Percentiles rank a stretch among this genome's conserved stretches.
phyloP scores from a whole-genome alignment of 108 stramenopile species.

The Pseudonitzschia delicatissima region DNA sequence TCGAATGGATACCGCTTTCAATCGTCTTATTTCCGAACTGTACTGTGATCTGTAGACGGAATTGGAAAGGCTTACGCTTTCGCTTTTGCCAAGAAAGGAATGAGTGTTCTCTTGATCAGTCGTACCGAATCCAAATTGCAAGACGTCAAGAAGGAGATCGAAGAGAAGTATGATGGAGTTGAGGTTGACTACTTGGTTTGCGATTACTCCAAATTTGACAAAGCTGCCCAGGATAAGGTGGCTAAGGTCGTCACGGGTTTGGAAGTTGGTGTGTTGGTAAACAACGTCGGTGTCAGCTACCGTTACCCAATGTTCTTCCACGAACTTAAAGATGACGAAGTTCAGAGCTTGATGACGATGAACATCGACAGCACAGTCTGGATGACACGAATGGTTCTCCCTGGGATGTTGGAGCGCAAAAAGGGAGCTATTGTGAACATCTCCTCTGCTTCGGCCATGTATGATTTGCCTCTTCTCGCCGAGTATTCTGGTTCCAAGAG shows the following conservation, averaged over 20 bases:
- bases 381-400: conserved; percentile 95
- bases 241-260: conserved; percentile 58
- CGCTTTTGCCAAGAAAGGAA: conserved; percentile 92
- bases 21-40: background rate
- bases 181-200: conserved; percentile 89
- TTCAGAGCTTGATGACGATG: conserved; percentile 76
- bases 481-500: conserved; percentile 96
- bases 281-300: conserved; percentile 99
- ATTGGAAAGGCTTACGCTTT: conserved; percentile 97
- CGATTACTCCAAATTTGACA: conserved; percentile 93
- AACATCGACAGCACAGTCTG: conserved; percentile 94
- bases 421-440: conserved; percentile 95
- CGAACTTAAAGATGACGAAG: conserved; percentile 86
- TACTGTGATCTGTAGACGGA: conserved; percentile 59
- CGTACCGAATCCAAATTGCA: conserved; percentile 95
- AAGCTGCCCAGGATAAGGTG: conserved; percentile 67
- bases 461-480: conserved; percentile 92
- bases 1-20: background rate
- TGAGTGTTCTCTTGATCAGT: conserved; percentile 93
- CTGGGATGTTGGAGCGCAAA: conserved; percentile 88
- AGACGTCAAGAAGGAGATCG: conserved; percentile 87
- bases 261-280: conserved; percentile 95
- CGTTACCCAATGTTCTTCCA: conserved; percentile 95
- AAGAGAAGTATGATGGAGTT: conserved; percentile 63
- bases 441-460: conserved; percentile 90